Evolutionary conservation across 2,329 filamentous ascomycete species (phyloP).

Genomic region (Rutstroemia sp.): DNA sequence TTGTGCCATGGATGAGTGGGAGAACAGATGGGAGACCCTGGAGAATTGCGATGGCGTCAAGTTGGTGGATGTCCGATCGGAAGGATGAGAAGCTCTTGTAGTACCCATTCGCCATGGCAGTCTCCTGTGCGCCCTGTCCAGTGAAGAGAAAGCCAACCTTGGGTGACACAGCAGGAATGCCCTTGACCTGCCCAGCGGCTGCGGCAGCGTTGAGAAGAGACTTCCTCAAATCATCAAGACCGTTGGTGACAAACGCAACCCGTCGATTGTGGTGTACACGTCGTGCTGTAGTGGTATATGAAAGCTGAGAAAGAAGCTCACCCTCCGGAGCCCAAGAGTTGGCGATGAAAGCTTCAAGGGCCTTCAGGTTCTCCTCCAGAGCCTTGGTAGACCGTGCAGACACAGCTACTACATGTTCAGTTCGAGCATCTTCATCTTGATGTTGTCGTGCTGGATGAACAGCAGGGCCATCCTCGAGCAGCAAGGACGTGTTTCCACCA

Average conservation of each 20-base stretch:
- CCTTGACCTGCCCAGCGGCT: neutral
- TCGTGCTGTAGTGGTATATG: conserved; percentile 3
- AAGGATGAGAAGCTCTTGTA: neutral
- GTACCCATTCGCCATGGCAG: neutral
- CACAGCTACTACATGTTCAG: neutral
- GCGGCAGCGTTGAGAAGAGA: neutral
- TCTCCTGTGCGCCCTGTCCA: neutral
- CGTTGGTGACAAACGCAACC: neutral
- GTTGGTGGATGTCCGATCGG: neutral
- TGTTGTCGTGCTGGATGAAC: neutral
- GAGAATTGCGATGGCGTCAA: neutral
- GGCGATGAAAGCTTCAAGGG: no score
- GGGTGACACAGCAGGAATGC: neutral
- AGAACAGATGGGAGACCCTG: neutral
- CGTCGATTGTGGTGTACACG: neutral
- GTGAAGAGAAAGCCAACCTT: neutral
- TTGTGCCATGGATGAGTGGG: neutral
- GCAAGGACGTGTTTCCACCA: conserved; percentile 12
- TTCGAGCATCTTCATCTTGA: neutral
- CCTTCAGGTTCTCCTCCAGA: neutral
- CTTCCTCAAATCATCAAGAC: neutral
- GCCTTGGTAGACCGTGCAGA: neutral
- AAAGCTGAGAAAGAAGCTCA: neutral
- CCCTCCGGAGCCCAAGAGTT: neutral
- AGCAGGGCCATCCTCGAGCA: conserved; percentile 9